Evolutionary conservation across 805 yeast genomes (phyloP).

Genomic region (Suhomyces vadensis): DNA sequence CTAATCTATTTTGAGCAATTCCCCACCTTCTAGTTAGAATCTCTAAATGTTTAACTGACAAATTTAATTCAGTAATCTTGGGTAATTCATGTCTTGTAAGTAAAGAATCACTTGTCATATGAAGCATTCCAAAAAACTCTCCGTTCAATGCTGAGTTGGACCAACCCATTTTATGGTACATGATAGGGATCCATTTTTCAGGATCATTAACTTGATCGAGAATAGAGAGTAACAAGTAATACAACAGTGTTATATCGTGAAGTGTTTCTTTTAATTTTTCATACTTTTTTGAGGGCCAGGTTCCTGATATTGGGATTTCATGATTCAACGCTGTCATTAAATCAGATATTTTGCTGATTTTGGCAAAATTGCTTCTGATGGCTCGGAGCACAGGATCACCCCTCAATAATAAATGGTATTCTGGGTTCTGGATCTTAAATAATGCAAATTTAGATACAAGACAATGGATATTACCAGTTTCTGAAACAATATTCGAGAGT

Average conservation of each 20-base stretch:
- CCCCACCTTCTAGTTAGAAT: slow-evolving; percentile 32
- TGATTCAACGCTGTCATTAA: slow-evolving; percentile 28
- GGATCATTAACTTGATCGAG: slow-evolving; percentile 30
- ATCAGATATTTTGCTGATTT: slow-evolving; percentile 21
- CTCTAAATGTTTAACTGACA: slow-evolving; percentile 32
- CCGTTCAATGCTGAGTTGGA: slow-evolving; percentile 27
- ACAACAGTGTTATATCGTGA: slow-evolving; percentile 29
- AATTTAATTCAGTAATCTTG: slow-evolving; percentile 31
- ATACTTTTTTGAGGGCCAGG: slow-evolving; percentile 34
- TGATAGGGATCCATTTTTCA: slow-evolving; percentile 26
- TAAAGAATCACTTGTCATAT: slow-evolving; percentile 33
- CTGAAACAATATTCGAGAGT: slow-evolving; percentile 23
- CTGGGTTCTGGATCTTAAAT: slow-evolving; percentile 21
- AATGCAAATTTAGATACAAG: slow-evolving; percentile 28
- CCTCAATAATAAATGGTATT: slow-evolving; percentile 18
- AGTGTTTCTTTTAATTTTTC: slow-evolving; percentile 20
- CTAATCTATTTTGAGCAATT: slow-evolving; percentile 4
- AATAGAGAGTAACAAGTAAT: slow-evolving; percentile 22
- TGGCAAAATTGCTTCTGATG: slow-evolving; percentile 21
- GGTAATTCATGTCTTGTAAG: slow-evolving; percentile 28
- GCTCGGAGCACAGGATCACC: slow-evolving; percentile 24
- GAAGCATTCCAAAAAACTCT: slow-evolving; percentile 28
- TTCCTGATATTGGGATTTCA: slow-evolving; percentile 31
- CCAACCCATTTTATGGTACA: slow-evolving; percentile 34
- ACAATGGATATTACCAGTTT: slow-evolving; percentile 32